Conservation (phyloP, 2,329 filamentous ascomycete species). For the Fusarium luffae region DNA sequence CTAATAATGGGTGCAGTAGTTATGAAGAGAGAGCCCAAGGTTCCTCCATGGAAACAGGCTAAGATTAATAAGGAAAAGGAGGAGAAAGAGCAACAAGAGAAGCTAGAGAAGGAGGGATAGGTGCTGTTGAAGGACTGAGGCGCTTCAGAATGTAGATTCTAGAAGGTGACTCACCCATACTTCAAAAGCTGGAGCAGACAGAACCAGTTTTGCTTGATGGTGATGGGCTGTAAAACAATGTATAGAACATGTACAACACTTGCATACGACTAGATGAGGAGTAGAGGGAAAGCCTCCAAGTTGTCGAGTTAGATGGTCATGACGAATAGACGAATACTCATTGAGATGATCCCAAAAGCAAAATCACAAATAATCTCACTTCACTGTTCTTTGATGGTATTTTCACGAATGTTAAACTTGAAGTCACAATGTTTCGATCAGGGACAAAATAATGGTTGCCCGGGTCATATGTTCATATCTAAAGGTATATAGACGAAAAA, state of each 20-base stretch:
- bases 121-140: background rate
- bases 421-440: conserved; percentile 1
- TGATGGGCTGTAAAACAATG: background rate
- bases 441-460: conserved; percentile 25
- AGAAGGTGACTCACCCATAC: rapidly evolving
- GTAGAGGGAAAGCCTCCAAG: background rate
- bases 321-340: background rate
- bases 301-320: background rate
- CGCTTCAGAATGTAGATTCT: too few species aligned
- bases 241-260: background rate
- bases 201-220: rapidly evolving
- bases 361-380: background rate
- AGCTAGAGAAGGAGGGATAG: background rate
- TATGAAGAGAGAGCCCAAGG: conserved; percentile 47
- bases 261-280: background rate
- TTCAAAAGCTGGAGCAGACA: background rate
- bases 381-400: background rate
- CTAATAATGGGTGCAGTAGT: conserved; percentile 43
- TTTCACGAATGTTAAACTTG: background rate
- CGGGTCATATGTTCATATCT: conserved; percentile 33
- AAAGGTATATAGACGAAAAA: conserved; percentile 11
- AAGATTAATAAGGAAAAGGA: conserved; percentile 8
- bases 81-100: background rate
- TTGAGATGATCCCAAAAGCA: background rate
- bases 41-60: conserved; percentile 19